phyloP scores from a whole-genome alignment of 345 rosid genomes.

The Gossypium turneri region DNA sequence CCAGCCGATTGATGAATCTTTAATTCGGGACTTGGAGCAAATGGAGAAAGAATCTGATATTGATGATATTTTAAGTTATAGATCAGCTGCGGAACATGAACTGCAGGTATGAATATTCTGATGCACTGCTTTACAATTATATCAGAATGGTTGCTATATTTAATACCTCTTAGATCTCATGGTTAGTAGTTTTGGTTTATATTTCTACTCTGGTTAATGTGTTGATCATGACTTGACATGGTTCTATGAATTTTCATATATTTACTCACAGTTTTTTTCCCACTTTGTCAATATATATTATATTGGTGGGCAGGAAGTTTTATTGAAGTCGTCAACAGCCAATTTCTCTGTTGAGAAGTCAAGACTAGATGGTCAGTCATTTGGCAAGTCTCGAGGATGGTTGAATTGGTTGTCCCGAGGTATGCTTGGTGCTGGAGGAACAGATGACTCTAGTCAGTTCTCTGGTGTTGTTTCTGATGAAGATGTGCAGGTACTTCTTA shows the following conservation, averaged over 20 bases:
- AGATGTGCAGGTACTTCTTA: slow-evolving; percentile 67
- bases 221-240: not conserved
- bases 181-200: not conserved
- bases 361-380: slow-evolving; percentile 47
- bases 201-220: not conserved
- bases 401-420: slow-evolving; percentile 95
- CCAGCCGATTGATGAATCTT: slow-evolving; percentile 61
- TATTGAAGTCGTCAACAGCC: slow-evolving; percentile 31
- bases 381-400: slow-evolving; percentile 80
- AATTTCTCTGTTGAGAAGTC: slow-evolving; percentile 41
- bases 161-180: not conserved
- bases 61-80: slow-evolving; percentile 77
- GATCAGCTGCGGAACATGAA: slow-evolving; percentile 81
- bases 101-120: slow-evolving; percentile 60
- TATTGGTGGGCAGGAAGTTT: slow-evolving; percentile 48
- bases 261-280: not conserved
- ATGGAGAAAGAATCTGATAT: slow-evolving; percentile 83
- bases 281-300: slow-evolving; percentile 8
- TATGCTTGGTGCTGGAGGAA: slow-evolving; percentile 99
- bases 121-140: not conserved
- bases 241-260: not conserved
- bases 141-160: slow-evolving; percentile 1
- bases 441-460: slow-evolving; percentile 87
- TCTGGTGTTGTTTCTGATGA: slow-evolving; percentile 94
- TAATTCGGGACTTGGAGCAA: slow-evolving; percentile 72